These are phyloP conservation scores for Penicillium sp. DNA, from an alignment of 2,329 filamentous ascomycete genomes.

Conservation along the genomic window DNA sequence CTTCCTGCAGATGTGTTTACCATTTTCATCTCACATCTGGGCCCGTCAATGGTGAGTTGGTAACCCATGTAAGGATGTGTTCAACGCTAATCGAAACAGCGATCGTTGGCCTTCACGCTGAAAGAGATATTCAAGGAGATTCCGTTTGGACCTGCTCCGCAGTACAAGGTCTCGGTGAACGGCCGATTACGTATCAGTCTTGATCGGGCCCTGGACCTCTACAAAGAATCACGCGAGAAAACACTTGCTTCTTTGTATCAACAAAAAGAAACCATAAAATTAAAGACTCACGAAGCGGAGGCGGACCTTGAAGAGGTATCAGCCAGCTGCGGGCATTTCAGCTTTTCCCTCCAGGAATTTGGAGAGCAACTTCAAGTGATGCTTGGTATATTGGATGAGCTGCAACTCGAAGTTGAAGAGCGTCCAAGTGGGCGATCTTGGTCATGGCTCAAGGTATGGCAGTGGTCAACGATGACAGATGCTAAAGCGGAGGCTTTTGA, in stretches of 20 bases:
- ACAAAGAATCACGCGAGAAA: constrained; percentile 71
- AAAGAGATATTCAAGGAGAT: constrained; percentile 86
- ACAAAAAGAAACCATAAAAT: constrained; percentile 68
- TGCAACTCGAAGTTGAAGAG: constrained; percentile 70
- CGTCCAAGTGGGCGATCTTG: constrained; percentile 67
- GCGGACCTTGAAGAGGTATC: constrained; percentile 97
- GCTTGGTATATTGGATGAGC: constrained; percentile 78
- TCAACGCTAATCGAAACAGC: constrained; percentile 46
- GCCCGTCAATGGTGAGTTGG: constrained; percentile 73
- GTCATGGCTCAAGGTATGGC: constrained; percentile 87
- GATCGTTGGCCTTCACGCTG: constrained; percentile 88
- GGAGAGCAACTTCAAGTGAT: constrained; percentile 86
- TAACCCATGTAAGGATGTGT: neutral
- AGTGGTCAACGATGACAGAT: constrained; percentile 21
- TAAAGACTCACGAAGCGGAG: constrained; percentile 72
- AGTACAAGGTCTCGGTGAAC: constrained; percentile 72
- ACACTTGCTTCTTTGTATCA: constrained; percentile 80
- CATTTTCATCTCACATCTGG: constrained; percentile 83
- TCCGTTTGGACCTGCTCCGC: constrained; percentile 71
- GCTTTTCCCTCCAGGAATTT: constrained; percentile 86
- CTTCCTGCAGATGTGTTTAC: constrained; percentile 82
- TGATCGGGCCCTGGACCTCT: constrained; percentile 76
- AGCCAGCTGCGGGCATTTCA: constrained; percentile 96
- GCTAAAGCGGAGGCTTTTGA: constrained; percentile 25
- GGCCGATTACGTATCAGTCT: constrained; percentile 80